phyloP scores from a whole-genome alignment of 1,139 yeast species.

The Yamadazyma kanchanaburiensis region DNA sequence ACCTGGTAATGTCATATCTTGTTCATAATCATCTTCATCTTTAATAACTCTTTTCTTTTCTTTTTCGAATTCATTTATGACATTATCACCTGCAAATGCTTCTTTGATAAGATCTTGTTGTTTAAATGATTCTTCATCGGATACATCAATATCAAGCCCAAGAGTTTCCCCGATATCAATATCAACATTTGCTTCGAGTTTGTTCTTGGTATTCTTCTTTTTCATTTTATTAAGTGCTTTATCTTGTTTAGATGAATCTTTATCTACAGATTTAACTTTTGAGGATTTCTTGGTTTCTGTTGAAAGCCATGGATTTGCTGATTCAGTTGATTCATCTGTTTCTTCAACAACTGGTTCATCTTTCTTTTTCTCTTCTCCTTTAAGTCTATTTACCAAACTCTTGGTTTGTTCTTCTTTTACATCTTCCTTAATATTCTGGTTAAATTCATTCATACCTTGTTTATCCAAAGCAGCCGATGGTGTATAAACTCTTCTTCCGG shows the following conservation, averaged over 20 bases:
- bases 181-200: constrained; percentile 25
- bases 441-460: constrained; percentile 39
- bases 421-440: constrained; percentile 45
- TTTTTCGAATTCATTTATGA: constrained; percentile 70
- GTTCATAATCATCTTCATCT: constrained; percentile 86
- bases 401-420: constrained; percentile 53
- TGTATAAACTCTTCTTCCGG: constrained; percentile 80
- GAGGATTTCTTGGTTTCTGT: constrained; percentile 44
- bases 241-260: constrained; percentile 53
- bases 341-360: constrained; percentile 16
- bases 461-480: constrained; percentile 57
- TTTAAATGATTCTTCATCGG: constrained; percentile 51
- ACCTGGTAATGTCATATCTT: constrained; percentile 86
- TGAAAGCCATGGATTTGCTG: constrained; percentile 70
- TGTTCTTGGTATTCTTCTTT: constrained; percentile 37
- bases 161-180: constrained; percentile 51
- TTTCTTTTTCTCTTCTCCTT: constrained; percentile 4
- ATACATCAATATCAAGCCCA: constrained; percentile 35
- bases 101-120: constrained; percentile 82
- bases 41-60: constrained; percentile 66
- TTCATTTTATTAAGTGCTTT: constrained; percentile 54
- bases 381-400: constrained; percentile 39
- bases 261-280: constrained; percentile 54
- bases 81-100: constrained; percentile 97
- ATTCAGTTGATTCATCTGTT: constrained; percentile 14